phyloP scores from a whole-genome alignment of 495 filamentous ascomycete species.

The Coniosporium apollinis region DNA sequence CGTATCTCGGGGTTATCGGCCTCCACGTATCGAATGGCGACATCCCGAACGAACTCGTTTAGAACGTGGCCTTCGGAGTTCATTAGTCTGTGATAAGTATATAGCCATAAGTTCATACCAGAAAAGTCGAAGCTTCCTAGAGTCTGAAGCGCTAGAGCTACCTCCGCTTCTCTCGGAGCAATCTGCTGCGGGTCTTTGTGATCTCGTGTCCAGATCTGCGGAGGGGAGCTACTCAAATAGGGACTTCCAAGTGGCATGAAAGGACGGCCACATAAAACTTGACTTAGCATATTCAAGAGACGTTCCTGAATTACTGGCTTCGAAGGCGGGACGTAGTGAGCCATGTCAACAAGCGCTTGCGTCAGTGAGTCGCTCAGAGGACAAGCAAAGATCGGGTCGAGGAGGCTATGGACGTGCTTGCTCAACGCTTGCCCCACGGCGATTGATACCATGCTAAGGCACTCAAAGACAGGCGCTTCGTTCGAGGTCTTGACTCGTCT shows the following conservation, averaged over 20 bases:
- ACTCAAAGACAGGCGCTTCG: conserved; percentile 88
- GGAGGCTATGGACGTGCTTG: conserved; percentile 91
- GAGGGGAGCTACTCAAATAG: conserved; percentile 47
- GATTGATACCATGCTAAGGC: conserved; percentile 87
- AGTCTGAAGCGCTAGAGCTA: conserved; percentile 81
- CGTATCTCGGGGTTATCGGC: conserved; percentile 87
- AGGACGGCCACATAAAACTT: conserved; percentile 76
- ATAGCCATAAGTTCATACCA: conserved; percentile 21
- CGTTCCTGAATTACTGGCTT: conserved; percentile 85
- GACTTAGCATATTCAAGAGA: conserved; percentile 84
- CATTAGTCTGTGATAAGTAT: conserved; percentile 9
- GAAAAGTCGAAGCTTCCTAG: conserved; percentile 94
- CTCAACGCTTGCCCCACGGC: conserved; percentile 91
- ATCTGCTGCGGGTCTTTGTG: conserved; percentile 55
- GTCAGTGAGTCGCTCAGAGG: conserved; percentile 82
- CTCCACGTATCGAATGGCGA: conserved; percentile 94
- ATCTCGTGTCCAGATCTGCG: conserved; percentile 63
- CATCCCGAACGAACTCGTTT: conserved; percentile 96
- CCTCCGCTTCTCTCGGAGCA: conserved; percentile 69
- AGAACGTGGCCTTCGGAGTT: conserved; percentile 58
- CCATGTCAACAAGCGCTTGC: conserved; percentile 93
- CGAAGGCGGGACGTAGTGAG: conserved; percentile 92
- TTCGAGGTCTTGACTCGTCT: conserved; percentile 61
- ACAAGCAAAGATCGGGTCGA: conserved; percentile 94
- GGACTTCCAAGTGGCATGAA: conserved; percentile 87